Percentiles rank a stretch among this genome's conserved stretches.
Evolutionary conservation across 2,329 filamentous ascomycete genomes (phyloP).

Genomic region (Capronia coronata): DNA sequence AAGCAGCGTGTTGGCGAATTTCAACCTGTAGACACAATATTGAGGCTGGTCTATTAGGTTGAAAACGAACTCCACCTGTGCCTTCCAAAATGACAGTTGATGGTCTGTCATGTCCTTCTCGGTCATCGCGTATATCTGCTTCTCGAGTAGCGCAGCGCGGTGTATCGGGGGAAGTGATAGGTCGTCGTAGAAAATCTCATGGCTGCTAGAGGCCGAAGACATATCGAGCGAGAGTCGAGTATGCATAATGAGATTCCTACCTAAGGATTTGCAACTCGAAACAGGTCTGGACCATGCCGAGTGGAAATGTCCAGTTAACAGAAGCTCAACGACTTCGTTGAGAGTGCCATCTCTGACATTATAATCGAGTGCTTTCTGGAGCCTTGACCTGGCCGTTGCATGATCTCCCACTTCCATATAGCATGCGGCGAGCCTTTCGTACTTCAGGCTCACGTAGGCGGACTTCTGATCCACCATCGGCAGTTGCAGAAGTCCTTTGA

Average conservation of each 20-base stretch:
- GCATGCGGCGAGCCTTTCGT: slow-evolving; percentile 40
- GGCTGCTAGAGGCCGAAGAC: not conserved
- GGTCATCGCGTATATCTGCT: slow-evolving; percentile 18
- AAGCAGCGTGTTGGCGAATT: slow-evolving; percentile 10
- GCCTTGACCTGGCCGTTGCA: slow-evolving; percentile 34
- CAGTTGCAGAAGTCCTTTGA: slow-evolving; percentile 34
- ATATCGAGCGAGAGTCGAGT: slow-evolving; percentile 1
- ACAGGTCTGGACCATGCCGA: slow-evolving; percentile 33
- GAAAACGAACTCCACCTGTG: slow-evolving; percentile 3
- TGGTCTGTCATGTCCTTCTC: slow-evolving; percentile 6
- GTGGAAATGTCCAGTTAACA: slow-evolving; percentile 29
- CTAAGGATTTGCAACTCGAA: slow-evolving; percentile 34
- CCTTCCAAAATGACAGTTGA: slow-evolving; percentile 5
- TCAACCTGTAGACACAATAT: slow-evolving; percentile 14
- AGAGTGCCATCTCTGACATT: slow-evolving; percentile 37
- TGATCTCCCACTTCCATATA: slow-evolving; percentile 37
- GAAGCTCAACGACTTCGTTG: slow-evolving; percentile 29
- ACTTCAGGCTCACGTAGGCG: slow-evolving; percentile 40
- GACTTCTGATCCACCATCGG: slow-evolving; percentile 33
- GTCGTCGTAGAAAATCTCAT: slow-evolving; percentile 17
- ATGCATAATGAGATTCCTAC: slow-evolving; percentile 29
- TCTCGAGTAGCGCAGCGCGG: slow-evolving; percentile 25
- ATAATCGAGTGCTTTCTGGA: slow-evolving; percentile 37
- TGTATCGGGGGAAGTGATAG: slow-evolving; percentile 16
- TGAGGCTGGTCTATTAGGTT: slow-evolving; percentile 7